Base-by-base conservation (phyloP, 169 alveolate genomes). In the Cryptosporidium ubiquitum region DNA sequence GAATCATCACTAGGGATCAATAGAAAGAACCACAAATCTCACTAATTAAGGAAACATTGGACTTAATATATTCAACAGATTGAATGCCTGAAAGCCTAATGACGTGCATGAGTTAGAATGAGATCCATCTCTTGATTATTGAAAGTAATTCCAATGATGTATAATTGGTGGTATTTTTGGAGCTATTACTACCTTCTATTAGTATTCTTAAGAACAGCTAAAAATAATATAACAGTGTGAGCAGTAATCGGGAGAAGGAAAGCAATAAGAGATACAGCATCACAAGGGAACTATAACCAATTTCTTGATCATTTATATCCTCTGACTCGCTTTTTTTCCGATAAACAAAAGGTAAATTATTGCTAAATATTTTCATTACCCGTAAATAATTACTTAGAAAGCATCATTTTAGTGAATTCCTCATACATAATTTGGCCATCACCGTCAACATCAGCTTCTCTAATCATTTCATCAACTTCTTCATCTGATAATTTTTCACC, bases 401-500 rank as follows among this genome's bases (percentile, higher is more conserved):
- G 95, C 99, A 97, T 97, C 99, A 98, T 97, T 93, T 97, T 97
- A 47, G 97, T 99, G 93, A 98, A 98, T 92, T 98, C 99, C 84
- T 97, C 99, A 92, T 97, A 98, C 96, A 97, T 97, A 94, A 98
- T 98, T 64, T 96, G 98, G 35, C 99, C 99, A 94, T 98, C 99
- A 18, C 99, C 99, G 91, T 99, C 99, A 37, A 97, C 97, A 91
- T 98, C 99, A 69, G 99, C 99, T 93, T 98, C 99, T 85, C 99
- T 94, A 79, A 99, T 97, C 99, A 99, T 98, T 95, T 99, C 99
- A 89, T 98, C 99, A 68, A 99, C 99, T 85, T 98, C 99, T 92
- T 99, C 99, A 92, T 98, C 99, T 39, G 99, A 97, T 64, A 99
- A 93, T 91, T 98, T 97, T 91, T 98, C 99, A 26, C 99, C 99